These are phyloP conservation scores for Penicillium corylophilum DNA, from an alignment of 2,329 filamentous ascomycete genomes.

Conservation along the genomic window DNA sequence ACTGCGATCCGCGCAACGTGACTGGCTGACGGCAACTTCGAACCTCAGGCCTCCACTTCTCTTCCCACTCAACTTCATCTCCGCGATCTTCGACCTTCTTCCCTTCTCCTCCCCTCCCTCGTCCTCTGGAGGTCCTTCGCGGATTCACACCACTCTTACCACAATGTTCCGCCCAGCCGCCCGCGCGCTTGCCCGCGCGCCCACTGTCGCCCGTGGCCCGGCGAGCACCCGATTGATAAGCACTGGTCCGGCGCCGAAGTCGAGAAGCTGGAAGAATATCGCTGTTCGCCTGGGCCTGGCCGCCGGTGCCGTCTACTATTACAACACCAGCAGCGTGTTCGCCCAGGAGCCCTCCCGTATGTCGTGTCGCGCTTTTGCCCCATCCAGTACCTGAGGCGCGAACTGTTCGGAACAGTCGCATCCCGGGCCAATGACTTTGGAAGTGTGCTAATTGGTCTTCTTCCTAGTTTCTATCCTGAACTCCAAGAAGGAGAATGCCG, in stretches of 20 bases:
- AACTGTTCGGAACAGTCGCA: constrained; percentile 7
- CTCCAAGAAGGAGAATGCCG: constrained; percentile 30
- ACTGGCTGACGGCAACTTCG: constrained; percentile 13
- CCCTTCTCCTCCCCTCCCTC: constrained; percentile 7
- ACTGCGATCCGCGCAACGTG: constrained; percentile 22
- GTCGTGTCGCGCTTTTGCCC: constrained; percentile 35
- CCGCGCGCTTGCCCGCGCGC: constrained; percentile 45
- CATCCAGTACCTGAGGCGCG: constrained; percentile 11
- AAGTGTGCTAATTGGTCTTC: constrained; percentile 12
- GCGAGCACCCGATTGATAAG: constrained; percentile 53
- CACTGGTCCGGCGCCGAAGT: constrained; percentile 60
- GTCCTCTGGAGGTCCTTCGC: constrained; percentile 13
- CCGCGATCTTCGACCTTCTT: constrained; percentile 7
- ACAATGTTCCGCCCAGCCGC: constrained; percentile 55
- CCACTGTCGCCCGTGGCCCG: constrained; percentile 31
- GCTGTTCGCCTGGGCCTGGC: constrained; percentile 73
- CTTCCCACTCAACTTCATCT: constrained; percentile 25
- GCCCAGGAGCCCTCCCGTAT: constrained; percentile 76
- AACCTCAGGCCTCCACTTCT: constrained; percentile 28
- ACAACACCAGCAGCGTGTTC: constrained; percentile 86
- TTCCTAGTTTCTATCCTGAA: constrained; percentile 35
- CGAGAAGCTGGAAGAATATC: constrained; percentile 78
- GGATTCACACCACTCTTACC: constrained; percentile 12
- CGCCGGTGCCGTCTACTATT: constrained; percentile 79
- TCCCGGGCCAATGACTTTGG: constrained; percentile 1